phyloP scores from a whole-genome alignment of 306 rosid genomes.

The Comarum palustre region DNA sequence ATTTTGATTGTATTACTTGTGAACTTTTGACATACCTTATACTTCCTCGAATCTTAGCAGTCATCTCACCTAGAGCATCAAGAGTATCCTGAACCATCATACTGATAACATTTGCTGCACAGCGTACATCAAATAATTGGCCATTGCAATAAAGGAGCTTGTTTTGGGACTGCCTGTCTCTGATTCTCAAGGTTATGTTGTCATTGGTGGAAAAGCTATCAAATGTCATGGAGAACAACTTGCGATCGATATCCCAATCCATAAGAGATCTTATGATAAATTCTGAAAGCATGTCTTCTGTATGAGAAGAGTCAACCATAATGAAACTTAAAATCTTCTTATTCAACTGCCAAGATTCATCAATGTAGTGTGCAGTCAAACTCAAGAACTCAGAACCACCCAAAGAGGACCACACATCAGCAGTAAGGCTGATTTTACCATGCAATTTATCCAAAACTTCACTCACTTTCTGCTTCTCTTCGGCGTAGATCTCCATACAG shows the following conservation, averaged over 20 bases:
- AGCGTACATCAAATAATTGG: slow-evolving; percentile 62
- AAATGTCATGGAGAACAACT: slow-evolving; percentile 80
- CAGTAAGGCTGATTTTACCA: slow-evolving; percentile 84
- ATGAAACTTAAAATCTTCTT: slow-evolving; percentile 72
- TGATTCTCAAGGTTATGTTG: slow-evolving; percentile 52
- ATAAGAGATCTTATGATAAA: slow-evolving; percentile 72
- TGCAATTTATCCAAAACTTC: slow-evolving; percentile 92
- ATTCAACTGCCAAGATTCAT: slow-evolving; percentile 84
- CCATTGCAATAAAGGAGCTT: slow-evolving; percentile 85
- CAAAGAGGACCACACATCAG: slow-evolving; percentile 68
- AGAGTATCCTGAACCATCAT: slow-evolving; percentile 47
- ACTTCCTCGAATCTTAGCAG: slow-evolving; percentile 60
- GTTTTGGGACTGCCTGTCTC: slow-evolving; percentile 78
- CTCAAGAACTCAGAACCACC: slow-evolving; percentile 65
- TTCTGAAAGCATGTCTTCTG: slow-evolving; percentile 78
- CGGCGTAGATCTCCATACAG: slow-evolving; percentile 76
- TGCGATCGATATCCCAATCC: slow-evolving; percentile 98
- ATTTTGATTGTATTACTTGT: slow-evolving; percentile 57
- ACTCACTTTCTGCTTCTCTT: slow-evolving; percentile 81
- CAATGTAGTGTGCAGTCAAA: slow-evolving; percentile 83
- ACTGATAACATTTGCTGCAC: slow-evolving; percentile 25
- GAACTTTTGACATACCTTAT: slow-evolving; percentile 65
- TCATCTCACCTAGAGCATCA: slow-evolving; percentile 53
- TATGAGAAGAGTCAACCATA: slow-evolving; percentile 66
- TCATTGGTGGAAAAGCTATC: slow-evolving; percentile 71